Percentiles rank a stretch among this genome's conserved stretches.
phyloP scores from a whole-genome alignment of 139 green algal species.

The Closterium sp. region DNA sequence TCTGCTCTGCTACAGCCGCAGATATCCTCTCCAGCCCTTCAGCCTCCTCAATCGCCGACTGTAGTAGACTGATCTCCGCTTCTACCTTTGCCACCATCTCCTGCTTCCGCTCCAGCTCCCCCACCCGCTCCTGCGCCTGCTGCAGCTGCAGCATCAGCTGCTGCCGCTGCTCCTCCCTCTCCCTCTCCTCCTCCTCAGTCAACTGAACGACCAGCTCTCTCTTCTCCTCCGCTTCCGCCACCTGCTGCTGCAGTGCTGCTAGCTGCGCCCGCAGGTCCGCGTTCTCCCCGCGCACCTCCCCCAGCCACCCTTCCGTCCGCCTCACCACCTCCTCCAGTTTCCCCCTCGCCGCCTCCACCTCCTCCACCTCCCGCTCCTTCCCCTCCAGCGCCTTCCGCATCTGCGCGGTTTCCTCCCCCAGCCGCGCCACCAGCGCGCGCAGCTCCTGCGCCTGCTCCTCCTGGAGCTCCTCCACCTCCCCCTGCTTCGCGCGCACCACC shows the following conservation, averaged over 20 bases:
- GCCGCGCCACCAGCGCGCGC: neutral
- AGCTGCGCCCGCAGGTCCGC: neutral
- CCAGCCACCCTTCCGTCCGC: neutral
- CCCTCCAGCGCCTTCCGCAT: constrained; percentile 8
- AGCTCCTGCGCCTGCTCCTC: constrained; percentile 29
- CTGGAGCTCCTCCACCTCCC: constrained; percentile 2
- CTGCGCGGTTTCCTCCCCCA: neutral
- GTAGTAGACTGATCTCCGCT: neutral
- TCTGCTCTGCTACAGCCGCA: neutral
- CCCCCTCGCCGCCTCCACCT: neutral
- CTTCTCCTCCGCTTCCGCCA: neutral
- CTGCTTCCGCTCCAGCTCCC: constrained; percentile 2
- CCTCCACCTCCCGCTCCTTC: constrained; percentile 5
- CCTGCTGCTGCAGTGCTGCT: neutral
- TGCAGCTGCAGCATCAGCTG: constrained; percentile 2
- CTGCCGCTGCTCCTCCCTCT: constrained; percentile 8
- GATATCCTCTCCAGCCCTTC: neutral
- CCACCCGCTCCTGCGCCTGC: constrained; percentile 6
- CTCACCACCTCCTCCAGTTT: constrained; percentile 7
- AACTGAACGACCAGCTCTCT: neutral
- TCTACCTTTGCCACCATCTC: constrained; percentile 14
- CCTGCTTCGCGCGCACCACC: constrained; percentile 1
- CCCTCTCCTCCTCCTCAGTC: neutral
- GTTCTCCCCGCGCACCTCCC: neutral
- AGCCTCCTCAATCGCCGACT: neutral